phyloP scores from a whole-genome alignment of 208 protist species.

The Leishmania tarentolae region DNA sequence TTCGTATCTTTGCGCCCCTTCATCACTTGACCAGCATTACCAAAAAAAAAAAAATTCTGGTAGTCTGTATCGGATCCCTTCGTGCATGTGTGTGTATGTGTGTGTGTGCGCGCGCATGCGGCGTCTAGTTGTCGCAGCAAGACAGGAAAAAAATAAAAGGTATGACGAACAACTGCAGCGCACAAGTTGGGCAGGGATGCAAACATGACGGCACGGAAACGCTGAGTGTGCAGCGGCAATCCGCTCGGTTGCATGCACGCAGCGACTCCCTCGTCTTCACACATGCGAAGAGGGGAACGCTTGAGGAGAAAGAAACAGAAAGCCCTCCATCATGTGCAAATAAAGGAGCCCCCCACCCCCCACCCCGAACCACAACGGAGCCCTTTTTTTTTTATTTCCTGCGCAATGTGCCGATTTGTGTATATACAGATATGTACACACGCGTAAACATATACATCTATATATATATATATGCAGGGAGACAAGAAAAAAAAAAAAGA shows the following conservation, averaged over 20 bases:
- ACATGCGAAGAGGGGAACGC: neutral
- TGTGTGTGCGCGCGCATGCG: neutral
- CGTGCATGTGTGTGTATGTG: neutral
- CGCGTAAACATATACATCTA: no score
- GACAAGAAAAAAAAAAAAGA: neutral
- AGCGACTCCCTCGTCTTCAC: neutral
- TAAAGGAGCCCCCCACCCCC: no score
- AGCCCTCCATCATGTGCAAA: neutral
- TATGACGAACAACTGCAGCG: no score
- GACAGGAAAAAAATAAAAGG: neutral
- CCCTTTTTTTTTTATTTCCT: neutral
- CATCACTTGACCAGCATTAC: neutral
- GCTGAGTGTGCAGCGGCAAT: neutral
- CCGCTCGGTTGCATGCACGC: neutral
- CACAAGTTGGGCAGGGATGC: neutral
- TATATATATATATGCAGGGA: neutral
- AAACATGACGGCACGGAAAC: neutral
- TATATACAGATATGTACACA: no score
- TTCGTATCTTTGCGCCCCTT: slow-evolving; percentile 10
- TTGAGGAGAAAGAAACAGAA: neutral
- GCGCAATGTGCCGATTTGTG: no score
- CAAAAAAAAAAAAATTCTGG: no score
- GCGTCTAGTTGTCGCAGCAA: neutral
- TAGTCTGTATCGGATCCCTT: neutral
- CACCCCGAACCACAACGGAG: neutral